phyloP scores from a whole-genome alignment of 2,329 filamentous ascomycete species.

The Diplocarpon mali region DNA sequence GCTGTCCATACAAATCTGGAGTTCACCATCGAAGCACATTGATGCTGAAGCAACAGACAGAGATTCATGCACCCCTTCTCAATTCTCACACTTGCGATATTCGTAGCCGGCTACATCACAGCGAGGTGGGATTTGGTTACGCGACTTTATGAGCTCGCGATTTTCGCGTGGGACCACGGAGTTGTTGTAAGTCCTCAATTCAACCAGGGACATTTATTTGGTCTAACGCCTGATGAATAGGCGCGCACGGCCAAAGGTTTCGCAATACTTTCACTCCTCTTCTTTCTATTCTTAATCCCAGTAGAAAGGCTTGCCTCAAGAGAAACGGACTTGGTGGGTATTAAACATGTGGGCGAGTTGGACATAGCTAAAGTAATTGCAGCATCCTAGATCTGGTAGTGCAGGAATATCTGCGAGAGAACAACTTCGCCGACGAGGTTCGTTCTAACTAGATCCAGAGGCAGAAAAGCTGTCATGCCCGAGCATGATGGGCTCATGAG shows the following conservation, averaged over 20 bases:
- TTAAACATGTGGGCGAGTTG: constrained; percentile 22
- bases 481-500: constrained; percentile 85
- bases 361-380: constrained; percentile 19
- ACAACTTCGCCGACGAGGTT: constrained; percentile 86
- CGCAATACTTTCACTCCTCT: constrained; percentile 69
- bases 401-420: constrained; percentile 88
- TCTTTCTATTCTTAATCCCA: constrained; percentile 74
- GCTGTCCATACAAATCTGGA: not conserved
- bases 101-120: constrained; percentile 98
- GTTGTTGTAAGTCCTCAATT: constrained; percentile 60
- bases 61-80: constrained; percentile 90
- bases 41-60: constrained; percentile 24
- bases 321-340: constrained; percentile 67
- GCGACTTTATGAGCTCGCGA: constrained; percentile 87
- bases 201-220: not conserved
- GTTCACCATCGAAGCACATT: constrained; percentile 9
- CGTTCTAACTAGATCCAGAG: constrained; percentile 51
- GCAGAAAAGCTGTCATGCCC: constrained; percentile 43
- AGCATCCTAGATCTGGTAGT: constrained; percentile 74
- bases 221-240: constrained; percentile 34
- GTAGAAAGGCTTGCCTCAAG: constrained; percentile 70
- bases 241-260: constrained; percentile 80
- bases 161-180: constrained; percentile 98
- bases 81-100: constrained; percentile 89
- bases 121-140: constrained; percentile 98